Conservation (phyloP, 768 basidiomycete genomes). For the Jaapia argillacea region DNA sequence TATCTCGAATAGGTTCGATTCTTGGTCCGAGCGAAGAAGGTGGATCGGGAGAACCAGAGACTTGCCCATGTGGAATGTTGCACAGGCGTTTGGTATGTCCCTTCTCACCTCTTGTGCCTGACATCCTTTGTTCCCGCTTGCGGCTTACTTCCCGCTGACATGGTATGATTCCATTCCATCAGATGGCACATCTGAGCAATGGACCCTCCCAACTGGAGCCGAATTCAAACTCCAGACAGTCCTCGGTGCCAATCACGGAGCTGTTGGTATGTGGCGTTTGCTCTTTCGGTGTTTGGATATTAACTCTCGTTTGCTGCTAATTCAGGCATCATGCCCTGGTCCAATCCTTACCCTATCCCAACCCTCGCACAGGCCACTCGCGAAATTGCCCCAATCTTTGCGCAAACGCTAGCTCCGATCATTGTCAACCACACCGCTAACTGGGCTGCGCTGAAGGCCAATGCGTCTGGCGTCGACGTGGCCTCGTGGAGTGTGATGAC, state of each 20-base stretch:
- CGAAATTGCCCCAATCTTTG: constrained; percentile 16
- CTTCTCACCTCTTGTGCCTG: constrained; percentile 21
- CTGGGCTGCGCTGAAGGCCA: too few species aligned
- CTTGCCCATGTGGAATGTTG: constrained; percentile 71
- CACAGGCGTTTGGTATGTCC: constrained; percentile 74
- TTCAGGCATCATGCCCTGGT: constrained; percentile 27
- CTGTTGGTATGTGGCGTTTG: too few species aligned
- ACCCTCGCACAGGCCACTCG: constrained; percentile 19
- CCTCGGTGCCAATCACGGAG: constrained; percentile 67
- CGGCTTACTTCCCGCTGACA: too few species aligned
- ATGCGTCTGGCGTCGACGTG: constrained; percentile 18
- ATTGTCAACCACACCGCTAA: too few species aligned
- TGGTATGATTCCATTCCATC: constrained; percentile 1
- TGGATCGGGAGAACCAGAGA: constrained; percentile 58
- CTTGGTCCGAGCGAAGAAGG: constrained; percentile 48
- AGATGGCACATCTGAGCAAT: constrained; percentile 51
- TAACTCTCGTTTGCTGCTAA: too few species aligned
- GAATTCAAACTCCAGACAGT: constrained; percentile 61
- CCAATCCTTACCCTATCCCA: constrained; percentile 27
- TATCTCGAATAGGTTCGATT: constrained; percentile 55
- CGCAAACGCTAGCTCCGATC: too few species aligned
- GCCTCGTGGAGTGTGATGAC: constrained; percentile 22
- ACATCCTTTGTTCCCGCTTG: background rate
- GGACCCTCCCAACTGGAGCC: constrained; percentile 53
- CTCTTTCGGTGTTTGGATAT: too few species aligned